These are phyloP conservation scores for Coprinopsis cinerea DNA, from an alignment of 768 basidiomycete genomes.

Conservation along the genomic window DNA sequence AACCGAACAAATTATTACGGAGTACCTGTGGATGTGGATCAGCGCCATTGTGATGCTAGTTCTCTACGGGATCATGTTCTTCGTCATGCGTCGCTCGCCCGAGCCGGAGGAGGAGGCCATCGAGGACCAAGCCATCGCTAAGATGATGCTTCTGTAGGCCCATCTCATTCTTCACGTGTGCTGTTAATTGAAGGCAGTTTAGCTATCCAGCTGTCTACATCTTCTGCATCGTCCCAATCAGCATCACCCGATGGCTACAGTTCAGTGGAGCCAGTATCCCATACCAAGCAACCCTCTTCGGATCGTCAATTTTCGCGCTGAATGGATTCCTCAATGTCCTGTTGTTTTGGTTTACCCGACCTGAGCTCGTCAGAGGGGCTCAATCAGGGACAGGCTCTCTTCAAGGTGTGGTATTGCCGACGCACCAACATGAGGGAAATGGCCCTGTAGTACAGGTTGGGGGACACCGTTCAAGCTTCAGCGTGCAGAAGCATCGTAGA, in stretches of 20 bases:
- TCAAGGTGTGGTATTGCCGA: too few species aligned
- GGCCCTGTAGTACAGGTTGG: too few species aligned
- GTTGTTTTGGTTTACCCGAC: conserved; percentile 15
- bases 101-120: conserved; percentile 14
- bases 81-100: conserved; percentile 23
- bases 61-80: conserved; percentile 33
- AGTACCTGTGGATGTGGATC: conserved; percentile 43
- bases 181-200: not conserved
- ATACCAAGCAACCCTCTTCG: conserved; percentile 12
- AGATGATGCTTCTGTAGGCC: conserved; percentile 36
- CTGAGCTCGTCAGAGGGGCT: conserved; percentile 6
- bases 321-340: conserved; percentile 18
- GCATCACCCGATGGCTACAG: conserved; percentile 18
- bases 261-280: conserved; percentile 12
- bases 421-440: too few species aligned
- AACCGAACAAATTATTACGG: conserved; percentile 32
- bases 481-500: too few species aligned
- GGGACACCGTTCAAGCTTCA: too few species aligned
- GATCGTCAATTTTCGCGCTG: conserved; percentile 14
- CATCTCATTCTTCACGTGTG: not conserved
- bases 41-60: conserved; percentile 31
- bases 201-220: conserved; percentile 39
- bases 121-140: conserved; percentile 19
- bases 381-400: not conserved
- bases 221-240: conserved; percentile 19